These are phyloP conservation scores for Cruciata laevipes DNA, from an alignment of 257 asterid species.

Conservation along the genomic window DNA sequence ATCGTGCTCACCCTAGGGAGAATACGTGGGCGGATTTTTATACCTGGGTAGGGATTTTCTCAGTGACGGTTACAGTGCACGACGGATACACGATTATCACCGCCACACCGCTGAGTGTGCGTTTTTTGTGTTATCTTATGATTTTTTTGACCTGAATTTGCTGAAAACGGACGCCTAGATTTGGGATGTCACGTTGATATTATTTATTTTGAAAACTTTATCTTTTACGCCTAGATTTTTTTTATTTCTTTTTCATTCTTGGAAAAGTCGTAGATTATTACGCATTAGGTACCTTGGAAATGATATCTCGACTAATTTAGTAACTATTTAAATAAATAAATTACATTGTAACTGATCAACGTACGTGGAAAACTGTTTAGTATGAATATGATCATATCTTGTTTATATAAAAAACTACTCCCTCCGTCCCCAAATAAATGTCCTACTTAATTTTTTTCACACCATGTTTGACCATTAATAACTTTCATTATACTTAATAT, in stretches of 20 bases:
- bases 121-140: background rate
- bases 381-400: too few relatives aligned
- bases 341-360: too few relatives aligned
- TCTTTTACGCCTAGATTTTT: background rate
- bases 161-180: background rate
- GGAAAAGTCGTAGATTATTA: background rate
- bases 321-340: too few relatives aligned
- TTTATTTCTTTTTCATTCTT: background rate
- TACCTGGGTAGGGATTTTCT: background rate
- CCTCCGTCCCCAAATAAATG: too few relatives aligned
- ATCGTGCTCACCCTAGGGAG: too few relatives aligned
- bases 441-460: too few relatives aligned
- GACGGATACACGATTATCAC: background rate
- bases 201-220: background rate
- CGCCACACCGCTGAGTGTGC: background rate
- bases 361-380: too few relatives aligned
- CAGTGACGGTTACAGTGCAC: background rate
- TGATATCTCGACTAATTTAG: background rate
- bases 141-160: background rate
- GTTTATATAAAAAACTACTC: too few relatives aligned
- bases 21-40: slow-evolving; percentile 5
- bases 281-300: background rate
- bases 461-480: too few relatives aligned
- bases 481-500: too few relatives aligned
- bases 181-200: background rate